Conservation (phyloP, 305 asterid genomes). For the Withania somnifera region DNA sequence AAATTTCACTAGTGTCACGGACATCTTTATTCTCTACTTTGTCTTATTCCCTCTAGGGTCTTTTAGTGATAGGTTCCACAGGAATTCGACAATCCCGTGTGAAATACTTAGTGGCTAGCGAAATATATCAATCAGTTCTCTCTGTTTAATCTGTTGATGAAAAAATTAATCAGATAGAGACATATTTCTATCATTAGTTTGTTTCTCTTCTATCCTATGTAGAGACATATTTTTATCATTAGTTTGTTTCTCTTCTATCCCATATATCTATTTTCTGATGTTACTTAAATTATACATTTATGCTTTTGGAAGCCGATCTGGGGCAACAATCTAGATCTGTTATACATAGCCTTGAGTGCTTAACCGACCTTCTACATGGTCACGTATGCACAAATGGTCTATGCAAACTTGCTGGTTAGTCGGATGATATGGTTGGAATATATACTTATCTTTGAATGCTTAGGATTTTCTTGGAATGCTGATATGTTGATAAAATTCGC, state of each 20-base stretch:
- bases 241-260: neutral
- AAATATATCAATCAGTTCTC: neutral
- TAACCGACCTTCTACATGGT: neutral
- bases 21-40: neutral
- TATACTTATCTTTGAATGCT: neutral
- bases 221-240: neutral
- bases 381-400: neutral
- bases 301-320: neutral
- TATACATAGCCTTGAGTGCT: neutral
- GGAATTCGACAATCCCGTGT: neutral
- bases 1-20: neutral
- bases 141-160: neutral
- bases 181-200: neutral
- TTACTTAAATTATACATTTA: neutral
- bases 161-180: neutral
- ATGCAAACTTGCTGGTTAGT: neutral
- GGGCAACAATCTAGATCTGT: neutral
- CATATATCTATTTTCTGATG: neutral
- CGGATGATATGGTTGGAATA: neutral
- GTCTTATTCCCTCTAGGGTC: neutral
- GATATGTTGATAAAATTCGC: neutral
- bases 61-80: neutral
- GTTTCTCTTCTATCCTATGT: no score
- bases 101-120: neutral
- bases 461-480: neutral